Base-by-base conservation (phyloP, 2,329 filamentous ascomycete genomes). In the Scorias spongiosa region DNA sequence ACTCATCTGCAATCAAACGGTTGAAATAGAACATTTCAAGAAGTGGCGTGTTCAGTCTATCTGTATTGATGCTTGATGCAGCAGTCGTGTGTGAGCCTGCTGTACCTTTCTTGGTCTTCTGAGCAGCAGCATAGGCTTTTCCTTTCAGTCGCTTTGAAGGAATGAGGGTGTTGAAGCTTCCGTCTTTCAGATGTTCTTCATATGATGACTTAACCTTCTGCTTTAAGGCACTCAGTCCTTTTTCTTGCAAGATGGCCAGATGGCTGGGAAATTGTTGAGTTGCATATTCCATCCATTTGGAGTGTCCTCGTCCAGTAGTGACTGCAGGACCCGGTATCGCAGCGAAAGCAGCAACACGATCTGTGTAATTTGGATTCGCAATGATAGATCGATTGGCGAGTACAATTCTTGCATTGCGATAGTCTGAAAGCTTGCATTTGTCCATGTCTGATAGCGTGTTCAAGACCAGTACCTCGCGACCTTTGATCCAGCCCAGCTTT, bases 1-100 rank as follows among this genome's bases (percentile, higher is more conserved):
- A 81, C 49, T 83, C 79, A 47, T 83, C 79, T 1, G 81, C 63
- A 2, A 82, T 68, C 0, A 82, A 46, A 5, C 79, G 66, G 44
- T 72, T 72, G 55, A 75, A 82, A 2, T 63, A 57, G 53, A 81
- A 81, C 51, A 76, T 67, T 46, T 81, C 76, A 1, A 82, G 53
- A 0, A 75, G 54, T 2, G 51, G 53, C 34, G 39, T 40, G 10
- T 41, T 18, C 12, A 40, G 6, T 14, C 12, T 11, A 10, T 18
- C 11, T 11, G 38, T 40, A 7, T 17, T 28, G 11, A 18, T 11
- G 6, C 11, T 12, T 12, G 18, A 18, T 4, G 14, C 20, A 7
- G 38, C 38, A 14, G 14, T 40, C 18, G 12, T 28, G 5, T 40
- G 11, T 15, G 38, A 12, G 12, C 18, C 18, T 11, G 38, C 3